Base-by-base conservation (phyloP, 2,329 filamentous ascomycete genomes). In the Teratosphaeria destructans region DNA sequence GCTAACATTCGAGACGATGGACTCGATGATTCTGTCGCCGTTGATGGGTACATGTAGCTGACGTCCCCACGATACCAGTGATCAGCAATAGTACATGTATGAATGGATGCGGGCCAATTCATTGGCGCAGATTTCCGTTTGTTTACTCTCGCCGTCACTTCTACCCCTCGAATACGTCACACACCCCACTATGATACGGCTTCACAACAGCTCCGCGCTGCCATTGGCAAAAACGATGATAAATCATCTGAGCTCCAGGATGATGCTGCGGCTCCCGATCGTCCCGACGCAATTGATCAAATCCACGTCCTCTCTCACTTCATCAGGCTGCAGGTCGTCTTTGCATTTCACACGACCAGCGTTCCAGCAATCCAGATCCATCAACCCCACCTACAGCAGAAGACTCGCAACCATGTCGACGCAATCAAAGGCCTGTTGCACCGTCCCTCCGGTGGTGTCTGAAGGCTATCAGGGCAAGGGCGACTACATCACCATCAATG, bases 401-500 rank as follows among this genome's bases (percentile, higher is more conserved):
- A 26, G n/a, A 35, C 58, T 61, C 55, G 63, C 62, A 60, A 67
- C 61, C 59, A 69, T 69, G 67, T 68, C 67, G 55, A 64, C 67
- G 16, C 70, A 71, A 61, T 72, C 70, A 26, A 67, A 71, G 60
- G 71, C 71, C 55, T 74, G 77, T 73, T 82, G 79, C 72, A 78
- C 76, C 63, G 75, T 79, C 19, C 79, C 79, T 12, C 77, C 78
- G 6, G 74, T 80, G 52, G 73, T 79, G 14, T 68, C 68, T 65
- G 74, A 78, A 59, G 76, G 73, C 66, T 85, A 85, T 72, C 71
- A 80, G 65, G 72, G 75, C 61, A 85, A 85, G 72, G 83, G 83
- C 57, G 74, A 80, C 65, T 86, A 80, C 55, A 82, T 79, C 66
- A 80, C 78, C 59, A 75, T 84, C 67, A 79, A 83, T 73, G 83